Evolutionary conservation across 2,329 filamentous ascomycete species (phyloP).

Genomic region (Fusarium tanahbumbuense): DNA sequence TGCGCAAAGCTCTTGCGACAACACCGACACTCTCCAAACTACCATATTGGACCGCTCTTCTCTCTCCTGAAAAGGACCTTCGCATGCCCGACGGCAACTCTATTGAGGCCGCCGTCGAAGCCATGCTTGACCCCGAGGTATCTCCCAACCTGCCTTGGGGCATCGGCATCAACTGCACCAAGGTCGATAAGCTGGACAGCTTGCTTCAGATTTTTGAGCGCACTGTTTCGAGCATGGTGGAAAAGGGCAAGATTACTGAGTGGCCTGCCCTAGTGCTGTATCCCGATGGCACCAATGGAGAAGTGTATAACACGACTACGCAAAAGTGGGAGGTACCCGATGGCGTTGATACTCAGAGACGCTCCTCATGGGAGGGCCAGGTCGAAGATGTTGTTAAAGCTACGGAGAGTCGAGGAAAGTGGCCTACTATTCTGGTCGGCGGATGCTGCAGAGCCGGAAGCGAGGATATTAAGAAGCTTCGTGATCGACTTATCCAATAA

Average conservation of each 20-base stretch:
- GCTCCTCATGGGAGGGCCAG: slow-evolving; percentile 59
- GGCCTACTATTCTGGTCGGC: slow-evolving; percentile 62
- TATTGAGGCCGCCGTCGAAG: slow-evolving; percentile 49
- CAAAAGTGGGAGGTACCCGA: slow-evolving; percentile 67
- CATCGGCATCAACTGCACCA: slow-evolving; percentile 76
- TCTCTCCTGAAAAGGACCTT: slow-evolving; percentile 68
- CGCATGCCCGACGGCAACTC: slow-evolving; percentile 67
- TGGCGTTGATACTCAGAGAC: slow-evolving; percentile 31
- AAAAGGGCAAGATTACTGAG: slow-evolving; percentile 47
- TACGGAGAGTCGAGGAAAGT: slow-evolving; percentile 53
- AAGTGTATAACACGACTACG: slow-evolving; percentile 73
- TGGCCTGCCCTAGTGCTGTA: slow-evolving; percentile 72
- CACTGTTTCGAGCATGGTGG: slow-evolving; percentile 55
- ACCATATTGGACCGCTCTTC: slow-evolving; percentile 71
- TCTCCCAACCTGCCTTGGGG: slow-evolving; percentile 63
- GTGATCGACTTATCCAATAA: slow-evolving; percentile 32
- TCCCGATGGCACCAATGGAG: slow-evolving; percentile 75
- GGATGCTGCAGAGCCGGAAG: slow-evolving; percentile 65
- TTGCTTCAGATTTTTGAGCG: slow-evolving; percentile 67
- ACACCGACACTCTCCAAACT: slow-evolving; percentile 43
- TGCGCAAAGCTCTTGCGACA: slow-evolving; percentile 58
- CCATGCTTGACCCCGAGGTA: slow-evolving; percentile 52
- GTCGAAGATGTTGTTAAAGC: slow-evolving; percentile 56
- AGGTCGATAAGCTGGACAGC: slow-evolving; percentile 69
- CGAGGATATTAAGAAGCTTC: slow-evolving; percentile 51